Conservation (phyloP, 805 yeast species). For the Metschnikowia colocasiae region DNA sequence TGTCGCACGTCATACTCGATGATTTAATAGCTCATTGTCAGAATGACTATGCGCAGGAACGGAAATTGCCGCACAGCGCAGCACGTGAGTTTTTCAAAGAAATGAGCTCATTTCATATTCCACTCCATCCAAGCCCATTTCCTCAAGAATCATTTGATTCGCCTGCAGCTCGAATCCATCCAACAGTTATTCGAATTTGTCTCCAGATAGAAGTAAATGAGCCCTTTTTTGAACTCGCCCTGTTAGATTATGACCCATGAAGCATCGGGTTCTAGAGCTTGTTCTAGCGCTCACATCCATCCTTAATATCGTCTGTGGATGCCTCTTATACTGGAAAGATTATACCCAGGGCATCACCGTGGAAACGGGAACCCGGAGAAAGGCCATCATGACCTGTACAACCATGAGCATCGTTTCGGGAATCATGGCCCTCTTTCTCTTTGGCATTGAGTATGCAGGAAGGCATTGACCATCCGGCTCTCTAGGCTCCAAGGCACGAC, state of each 20-base stretch:
- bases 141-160: not conserved
- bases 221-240: no score
- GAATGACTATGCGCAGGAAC: no score
- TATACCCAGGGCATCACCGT: slow-evolving; percentile 11
- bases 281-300: slow-evolving; percentile 8
- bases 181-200: no score
- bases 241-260: slow-evolving; percentile 2
- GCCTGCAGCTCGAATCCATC: no score
- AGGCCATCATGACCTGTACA: slow-evolving; percentile 14
- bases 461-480: no score
- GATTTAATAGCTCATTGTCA: no score
- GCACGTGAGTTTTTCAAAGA: slow-evolving; percentile 5
- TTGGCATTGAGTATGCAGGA: not conserved
- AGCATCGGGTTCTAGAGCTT: slow-evolving; percentile 5
- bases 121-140: not conserved
- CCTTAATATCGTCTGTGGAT: slow-evolving; percentile 11
- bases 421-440: slow-evolving; percentile 3
- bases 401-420: slow-evolving; percentile 11
- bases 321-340: slow-evolving; percentile 12
- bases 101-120: not conserved
- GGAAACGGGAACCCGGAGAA: slow-evolving; percentile 11
- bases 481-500: no score
- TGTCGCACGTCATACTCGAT: no score
- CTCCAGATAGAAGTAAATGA: no score
- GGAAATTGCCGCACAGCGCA: not conserved